Conservation (phyloP, 1,284 basidiomycete genomes). For the Trichosporon asahii region DNA sequence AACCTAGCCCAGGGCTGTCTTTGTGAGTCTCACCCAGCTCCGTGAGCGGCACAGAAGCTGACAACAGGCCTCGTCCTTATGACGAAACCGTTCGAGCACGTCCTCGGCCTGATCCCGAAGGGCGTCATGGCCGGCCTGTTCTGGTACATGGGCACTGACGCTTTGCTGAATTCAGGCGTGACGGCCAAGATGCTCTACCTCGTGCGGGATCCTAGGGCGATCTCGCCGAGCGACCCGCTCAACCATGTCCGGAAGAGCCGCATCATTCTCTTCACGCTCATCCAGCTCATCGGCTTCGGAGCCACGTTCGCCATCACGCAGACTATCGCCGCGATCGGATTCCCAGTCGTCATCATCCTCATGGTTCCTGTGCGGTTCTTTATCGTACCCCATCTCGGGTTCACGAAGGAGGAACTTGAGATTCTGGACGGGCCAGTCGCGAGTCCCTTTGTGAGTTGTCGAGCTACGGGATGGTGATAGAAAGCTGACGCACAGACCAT, state of each 20-base stretch:
- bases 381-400: slow-evolving; percentile 71
- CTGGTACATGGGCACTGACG: slow-evolving; percentile 87
- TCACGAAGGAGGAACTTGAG: slow-evolving; percentile 73
- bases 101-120: slow-evolving; percentile 71
- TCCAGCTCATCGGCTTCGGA: slow-evolving; percentile 83
- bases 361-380: slow-evolving; percentile 77
- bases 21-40: slow-evolving; percentile 55
- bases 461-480: too few species aligned
- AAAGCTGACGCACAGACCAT: slow-evolving; percentile 50
- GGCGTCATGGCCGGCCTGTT: slow-evolving; percentile 54
- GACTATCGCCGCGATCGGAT: slow-evolving; percentile 85
- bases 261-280: slow-evolving; percentile 70
- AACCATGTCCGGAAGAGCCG: slow-evolving; percentile 68
- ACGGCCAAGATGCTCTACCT: slow-evolving; percentile 79
- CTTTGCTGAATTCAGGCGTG: slow-evolving; percentile 77
- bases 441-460: slow-evolving; percentile 62
- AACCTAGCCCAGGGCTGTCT: slow-evolving; percentile 79
- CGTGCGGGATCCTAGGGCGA: slow-evolving; percentile 67
- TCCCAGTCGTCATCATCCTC: slow-evolving; percentile 83
- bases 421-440: slow-evolving; percentile 86
- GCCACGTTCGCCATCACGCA: slow-evolving; percentile 89
- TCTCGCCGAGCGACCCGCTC: slow-evolving; percentile 65
- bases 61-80: slow-evolving; percentile 61
- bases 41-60: slow-evolving; percentile 17
- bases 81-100: slow-evolving; percentile 73